phyloP scores from a whole-genome alignment of 768 basidiomycete species.

The Pleurotus tuber-regium region DNA sequence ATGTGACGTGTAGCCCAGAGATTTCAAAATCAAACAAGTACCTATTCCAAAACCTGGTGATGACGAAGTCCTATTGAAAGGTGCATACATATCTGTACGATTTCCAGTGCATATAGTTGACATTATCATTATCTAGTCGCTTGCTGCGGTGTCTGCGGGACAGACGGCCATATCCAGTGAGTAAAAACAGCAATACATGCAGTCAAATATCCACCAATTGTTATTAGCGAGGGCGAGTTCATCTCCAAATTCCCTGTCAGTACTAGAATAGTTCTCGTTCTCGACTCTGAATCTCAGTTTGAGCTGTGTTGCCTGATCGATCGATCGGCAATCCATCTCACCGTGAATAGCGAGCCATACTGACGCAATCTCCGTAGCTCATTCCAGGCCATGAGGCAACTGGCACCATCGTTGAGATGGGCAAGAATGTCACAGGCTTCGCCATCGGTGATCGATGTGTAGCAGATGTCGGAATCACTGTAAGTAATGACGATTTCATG shows the following conservation, averaged over 20 bases:
- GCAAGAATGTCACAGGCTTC: conserved; percentile 60
- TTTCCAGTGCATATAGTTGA: background rate
- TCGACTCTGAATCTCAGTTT: too few relatives aligned
- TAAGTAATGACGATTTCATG: too few relatives aligned
- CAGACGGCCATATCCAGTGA: conserved; percentile 59
- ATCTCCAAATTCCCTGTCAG: conserved; percentile 13
- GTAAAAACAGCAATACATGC: too few relatives aligned
- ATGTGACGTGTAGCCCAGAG: conserved; percentile 43
- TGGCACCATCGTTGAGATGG: conserved; percentile 16
- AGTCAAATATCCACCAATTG: too few relatives aligned
- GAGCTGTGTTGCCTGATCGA: conserved; percentile 8
- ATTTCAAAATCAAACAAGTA: conserved; percentile 67
- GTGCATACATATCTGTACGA: conserved; percentile 26
- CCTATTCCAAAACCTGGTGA: conserved; percentile 64
- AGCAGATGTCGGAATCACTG: conserved; percentile 58
- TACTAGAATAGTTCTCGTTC: too few relatives aligned
- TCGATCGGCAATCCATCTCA: conserved; percentile 8
- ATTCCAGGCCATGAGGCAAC: conserved; percentile 12
- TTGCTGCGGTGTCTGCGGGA: conserved; percentile 49
- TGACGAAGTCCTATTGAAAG: conserved; percentile 76
- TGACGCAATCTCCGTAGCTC: background rate
- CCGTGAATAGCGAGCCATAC: background rate
- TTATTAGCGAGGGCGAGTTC: conserved; percentile 13
- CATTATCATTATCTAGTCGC: conserved; percentile 11
- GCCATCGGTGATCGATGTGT: conserved; percentile 64